phyloP scores from a whole-genome alignment of 2,329 filamentous ascomycete genomes.

The Fusarium subtropicale region DNA sequence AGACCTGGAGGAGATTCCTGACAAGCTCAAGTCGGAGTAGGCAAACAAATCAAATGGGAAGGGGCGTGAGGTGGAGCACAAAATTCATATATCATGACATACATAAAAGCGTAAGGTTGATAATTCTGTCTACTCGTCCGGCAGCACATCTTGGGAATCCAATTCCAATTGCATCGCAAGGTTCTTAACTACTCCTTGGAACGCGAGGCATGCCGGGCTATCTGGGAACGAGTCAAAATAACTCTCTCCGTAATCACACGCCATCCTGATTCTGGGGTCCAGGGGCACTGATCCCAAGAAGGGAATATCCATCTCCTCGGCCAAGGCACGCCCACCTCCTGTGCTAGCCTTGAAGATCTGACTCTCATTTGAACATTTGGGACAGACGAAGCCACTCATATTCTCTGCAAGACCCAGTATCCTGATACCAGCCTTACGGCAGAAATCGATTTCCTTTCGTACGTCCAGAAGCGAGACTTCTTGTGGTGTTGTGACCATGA shows the following conservation, averaged over 20 bases:
- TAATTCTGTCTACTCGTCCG: conserved; percentile 46
- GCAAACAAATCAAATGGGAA: neutral
- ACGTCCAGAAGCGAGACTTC: conserved; percentile 94
- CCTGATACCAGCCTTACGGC: conserved; percentile 89
- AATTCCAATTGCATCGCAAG: conserved; percentile 75
- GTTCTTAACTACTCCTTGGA: conserved; percentile 81
- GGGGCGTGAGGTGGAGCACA: neutral
- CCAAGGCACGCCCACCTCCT: conserved; percentile 83
- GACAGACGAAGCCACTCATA: conserved; percentile 97
- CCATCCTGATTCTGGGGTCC: conserved; percentile 94
- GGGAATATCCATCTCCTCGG: conserved; percentile 86
- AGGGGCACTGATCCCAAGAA: conserved; percentile 92
- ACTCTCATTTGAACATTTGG: conserved; percentile 83
- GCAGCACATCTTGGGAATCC: conserved; percentile 65
- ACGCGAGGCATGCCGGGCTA: conserved; percentile 86
- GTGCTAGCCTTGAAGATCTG: conserved; percentile 94
- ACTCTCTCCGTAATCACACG: conserved; percentile 96
- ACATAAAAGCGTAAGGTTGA: conserved; percentile 28
- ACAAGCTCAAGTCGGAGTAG: conserved; percentile 60
- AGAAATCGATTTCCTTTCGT: conserved; percentile 97
- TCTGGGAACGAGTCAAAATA: conserved; percentile 95
- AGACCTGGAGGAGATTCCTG: conserved; percentile 84
- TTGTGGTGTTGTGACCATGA: conserved; percentile 94
- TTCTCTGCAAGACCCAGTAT: conserved; percentile 95
- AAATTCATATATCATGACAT: conserved; percentile 33